Evolutionary conservation across 2,329 filamentous ascomycete species (phyloP).

Genomic region (Talaromyces marneffei): DNA sequence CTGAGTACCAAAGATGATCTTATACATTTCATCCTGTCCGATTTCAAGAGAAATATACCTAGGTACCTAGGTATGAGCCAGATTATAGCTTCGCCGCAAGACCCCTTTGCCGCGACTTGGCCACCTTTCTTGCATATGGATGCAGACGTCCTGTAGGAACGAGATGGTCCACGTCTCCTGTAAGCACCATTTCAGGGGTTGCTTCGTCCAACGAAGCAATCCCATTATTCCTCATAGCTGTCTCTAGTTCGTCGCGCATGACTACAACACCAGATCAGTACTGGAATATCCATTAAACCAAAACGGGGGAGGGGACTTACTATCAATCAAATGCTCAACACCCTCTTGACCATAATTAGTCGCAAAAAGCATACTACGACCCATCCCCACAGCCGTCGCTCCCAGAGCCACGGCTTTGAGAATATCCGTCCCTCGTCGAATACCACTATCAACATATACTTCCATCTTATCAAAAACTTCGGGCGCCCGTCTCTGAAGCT

Average conservation of each 20-base stretch:
- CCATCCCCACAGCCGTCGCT: slow-evolving; percentile 50
- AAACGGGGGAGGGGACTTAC: slow-evolving; percentile 30
- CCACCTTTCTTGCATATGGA: slow-evolving; percentile 38
- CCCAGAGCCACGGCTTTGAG: slow-evolving; percentile 51
- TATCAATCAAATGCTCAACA: slow-evolving; percentile 50
- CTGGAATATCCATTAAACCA: neutral
- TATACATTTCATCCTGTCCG: neutral
- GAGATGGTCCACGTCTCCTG: slow-evolving; percentile 47
- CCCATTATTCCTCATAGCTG: slow-evolving; percentile 44
- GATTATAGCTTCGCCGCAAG: slow-evolving; percentile 28
- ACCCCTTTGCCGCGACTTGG: slow-evolving; percentile 16
- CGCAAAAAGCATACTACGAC: slow-evolving; percentile 49
- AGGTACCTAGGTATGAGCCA: too few species aligned
- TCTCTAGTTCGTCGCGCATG: slow-evolving; percentile 45
- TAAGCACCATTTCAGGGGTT: slow-evolving; percentile 42
- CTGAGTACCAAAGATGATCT: neutral
- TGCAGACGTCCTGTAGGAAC: slow-evolving; percentile 39
- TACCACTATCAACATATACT: slow-evolving; percentile 50
- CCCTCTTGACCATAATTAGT: slow-evolving; percentile 51
- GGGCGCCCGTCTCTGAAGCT: slow-evolving; percentile 47
- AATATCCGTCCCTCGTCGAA: slow-evolving; percentile 50
- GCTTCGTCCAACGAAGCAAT: slow-evolving; percentile 42
- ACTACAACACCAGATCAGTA: slow-evolving; percentile 22
- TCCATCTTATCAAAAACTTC: slow-evolving; percentile 48
- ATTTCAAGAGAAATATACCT: too few species aligned